phyloP scores from a whole-genome alignment of 208 protist genomes.

The Crithidia brevicula region DNA sequence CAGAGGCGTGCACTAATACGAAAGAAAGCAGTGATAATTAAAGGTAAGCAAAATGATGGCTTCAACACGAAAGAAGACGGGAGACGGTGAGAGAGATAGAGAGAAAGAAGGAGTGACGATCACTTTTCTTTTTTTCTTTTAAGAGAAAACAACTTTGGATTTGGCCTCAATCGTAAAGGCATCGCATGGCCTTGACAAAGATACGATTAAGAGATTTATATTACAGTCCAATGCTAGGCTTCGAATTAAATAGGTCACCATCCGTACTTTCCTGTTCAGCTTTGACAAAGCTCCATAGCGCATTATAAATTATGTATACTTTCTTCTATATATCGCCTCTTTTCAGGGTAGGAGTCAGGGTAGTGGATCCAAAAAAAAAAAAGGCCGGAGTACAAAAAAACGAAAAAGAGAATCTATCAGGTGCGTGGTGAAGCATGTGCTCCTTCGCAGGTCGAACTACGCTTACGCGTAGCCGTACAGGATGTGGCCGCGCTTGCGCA shows the following conservation, averaged over 20 bases:
- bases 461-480: constrained; percentile 88
- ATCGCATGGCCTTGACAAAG: no score
- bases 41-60: background rate
- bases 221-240: no score
- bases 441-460: background rate
- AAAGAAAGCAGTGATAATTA: background rate
- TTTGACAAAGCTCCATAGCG: no score
- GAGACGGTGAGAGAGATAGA: background rate
- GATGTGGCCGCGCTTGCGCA: constrained; percentile 88
- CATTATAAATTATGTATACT: background rate
- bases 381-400: no score
- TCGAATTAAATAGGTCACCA: no score
- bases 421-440: background rate
- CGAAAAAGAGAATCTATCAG: background rate
- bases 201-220: no score
- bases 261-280: no score
- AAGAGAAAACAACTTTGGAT: no score
- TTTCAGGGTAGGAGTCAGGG: background rate
- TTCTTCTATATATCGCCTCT: background rate
- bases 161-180: no score
- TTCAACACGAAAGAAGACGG: background rate
- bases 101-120: background rate
- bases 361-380: constrained; percentile 12
- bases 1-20: background rate
- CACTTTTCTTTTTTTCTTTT: no score